A percentile compares a stretch with the other conserved stretches of the same genome.
Evolutionary conservation across 179 eudicot genomes (phyloP).

Genomic region (Camellia oleifera): DNA sequence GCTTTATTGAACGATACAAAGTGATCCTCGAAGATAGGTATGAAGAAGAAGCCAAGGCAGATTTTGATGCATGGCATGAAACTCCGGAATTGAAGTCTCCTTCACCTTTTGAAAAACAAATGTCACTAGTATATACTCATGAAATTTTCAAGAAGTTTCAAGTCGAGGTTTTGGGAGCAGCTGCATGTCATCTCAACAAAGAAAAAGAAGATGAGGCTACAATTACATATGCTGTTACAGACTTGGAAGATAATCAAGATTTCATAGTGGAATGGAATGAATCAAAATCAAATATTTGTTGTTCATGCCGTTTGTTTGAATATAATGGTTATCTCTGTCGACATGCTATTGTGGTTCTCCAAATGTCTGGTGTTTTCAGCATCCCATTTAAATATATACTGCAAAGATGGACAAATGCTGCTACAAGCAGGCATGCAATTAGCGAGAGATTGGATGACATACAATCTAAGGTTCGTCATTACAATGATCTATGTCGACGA

Average conservation of each 20-base stretch:
- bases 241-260: slow-evolving; percentile 40
- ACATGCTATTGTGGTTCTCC: slow-evolving; percentile 61
- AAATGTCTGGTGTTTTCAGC: slow-evolving; percentile 54
- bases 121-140: slow-evolving; percentile 42
- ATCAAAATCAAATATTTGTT: slow-evolving; percentile 20
- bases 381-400: slow-evolving; percentile 49
- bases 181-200: slow-evolving; percentile 55
- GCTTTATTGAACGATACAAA: slow-evolving; percentile 26
- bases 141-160: slow-evolving; percentile 52
- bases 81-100: slow-evolving; percentile 53
- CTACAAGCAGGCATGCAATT: slow-evolving; percentile 42
- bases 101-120: slow-evolving; percentile 57
- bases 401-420: slow-evolving; percentile 45
- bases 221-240: slow-evolving; percentile 38
- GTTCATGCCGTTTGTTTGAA: slow-evolving; percentile 31
- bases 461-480: slow-evolving; percentile 51
- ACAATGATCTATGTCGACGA: slow-evolving; percentile 56
- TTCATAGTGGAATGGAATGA: slow-evolving; percentile 33
- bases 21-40: slow-evolving; percentile 26
- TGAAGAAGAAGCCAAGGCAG: slow-evolving; percentile 64
- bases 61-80: slow-evolving; percentile 55
- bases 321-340: slow-evolving; percentile 50
- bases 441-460: slow-evolving; percentile 34
- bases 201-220: slow-evolving; percentile 34
- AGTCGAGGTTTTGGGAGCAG: slow-evolving; percentile 53